Evolutionary conservation across 306 rosid genomes (phyloP).

Genomic region (Clitoria ternatea): DNA sequence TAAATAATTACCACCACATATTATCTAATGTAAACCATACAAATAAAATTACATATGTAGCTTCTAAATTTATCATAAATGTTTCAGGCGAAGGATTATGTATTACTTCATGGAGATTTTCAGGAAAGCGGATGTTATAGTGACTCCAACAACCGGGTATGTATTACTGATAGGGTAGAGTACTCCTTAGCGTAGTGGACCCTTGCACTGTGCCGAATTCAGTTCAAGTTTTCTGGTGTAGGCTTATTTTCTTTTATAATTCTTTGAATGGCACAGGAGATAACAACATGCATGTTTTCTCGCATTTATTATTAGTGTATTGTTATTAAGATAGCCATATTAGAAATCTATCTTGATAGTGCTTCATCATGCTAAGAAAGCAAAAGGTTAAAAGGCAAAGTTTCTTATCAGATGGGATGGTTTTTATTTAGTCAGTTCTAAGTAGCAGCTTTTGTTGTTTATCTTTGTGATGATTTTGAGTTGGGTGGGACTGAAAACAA

Average conservation of each 20-base stretch:
- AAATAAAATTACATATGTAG: not conserved
- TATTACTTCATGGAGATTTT: slow-evolving; percentile 84
- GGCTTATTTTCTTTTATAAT: slow-evolving; percentile 17
- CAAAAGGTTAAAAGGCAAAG: not conserved
- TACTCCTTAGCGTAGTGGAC: slow-evolving; percentile 8
- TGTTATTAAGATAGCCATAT: slow-evolving; percentile 11
- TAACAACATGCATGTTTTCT: not conserved
- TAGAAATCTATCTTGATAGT: not conserved
- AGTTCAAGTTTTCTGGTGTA: slow-evolving; percentile 3
- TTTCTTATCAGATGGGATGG: not conserved
- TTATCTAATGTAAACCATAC: not conserved
- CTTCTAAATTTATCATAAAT: slow-evolving; percentile 4
- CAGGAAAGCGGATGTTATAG: slow-evolving; percentile 86
- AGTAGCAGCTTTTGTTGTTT: not conserved
- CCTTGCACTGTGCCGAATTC: not conserved
- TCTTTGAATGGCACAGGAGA: slow-evolving; percentile 2
- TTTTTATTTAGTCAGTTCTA: not conserved
- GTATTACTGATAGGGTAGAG: slow-evolving; percentile 23
- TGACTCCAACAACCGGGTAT: slow-evolving; percentile 99
- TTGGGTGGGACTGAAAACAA: slow-evolving; percentile 12
- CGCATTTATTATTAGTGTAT: not conserved
- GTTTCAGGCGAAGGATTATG: slow-evolving; percentile 87
- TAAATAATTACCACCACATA: not conserved
- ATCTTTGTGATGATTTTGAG: slow-evolving; percentile 3
- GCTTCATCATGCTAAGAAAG: not conserved